phyloP scores from a whole-genome alignment of 2,329 filamentous ascomycete genomes.

The Colletotrichum sp. region DNA sequence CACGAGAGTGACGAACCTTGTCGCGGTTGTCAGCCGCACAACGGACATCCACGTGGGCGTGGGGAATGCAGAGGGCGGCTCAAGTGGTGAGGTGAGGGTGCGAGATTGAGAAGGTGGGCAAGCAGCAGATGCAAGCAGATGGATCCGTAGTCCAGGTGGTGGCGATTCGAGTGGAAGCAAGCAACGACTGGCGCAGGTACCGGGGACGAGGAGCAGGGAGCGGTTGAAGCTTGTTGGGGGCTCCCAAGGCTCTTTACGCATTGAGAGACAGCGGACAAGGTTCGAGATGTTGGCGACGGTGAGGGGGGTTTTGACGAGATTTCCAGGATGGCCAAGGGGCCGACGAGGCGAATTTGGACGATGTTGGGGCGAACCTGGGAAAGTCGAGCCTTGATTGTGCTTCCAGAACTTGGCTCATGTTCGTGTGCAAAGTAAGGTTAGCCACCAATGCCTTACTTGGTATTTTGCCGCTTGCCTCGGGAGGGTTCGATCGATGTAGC shows the following conservation, averaged over 20 bases:
- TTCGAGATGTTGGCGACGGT: background rate
- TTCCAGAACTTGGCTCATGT: background rate
- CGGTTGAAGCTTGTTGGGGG: background rate
- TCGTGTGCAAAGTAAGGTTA: background rate
- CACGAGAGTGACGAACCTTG: background rate
- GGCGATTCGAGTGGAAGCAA: background rate
- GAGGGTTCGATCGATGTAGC: background rate
- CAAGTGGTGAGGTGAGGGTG: background rate
- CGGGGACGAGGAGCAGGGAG: background rate
- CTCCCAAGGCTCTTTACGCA: background rate
- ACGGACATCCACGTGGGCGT: background rate
- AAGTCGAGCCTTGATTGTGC: background rate
- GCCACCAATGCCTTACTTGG: background rate
- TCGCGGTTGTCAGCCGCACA: background rate
- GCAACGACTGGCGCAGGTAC: background rate
- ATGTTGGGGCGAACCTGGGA: background rate
- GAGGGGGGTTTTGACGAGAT: background rate
- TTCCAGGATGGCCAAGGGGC: background rate
- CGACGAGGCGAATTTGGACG: background rate
- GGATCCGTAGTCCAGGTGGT: background rate
- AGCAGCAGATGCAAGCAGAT: background rate
- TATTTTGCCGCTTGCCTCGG: background rate
- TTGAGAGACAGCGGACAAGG: background rate
- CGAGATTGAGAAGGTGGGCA: background rate
- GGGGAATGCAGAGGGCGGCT: background rate